Evolutionary conservation across 305 asterid genomes (phyloP), one percentile per base, ranked within the genome.

Genomic region (Fraxinus velutina): DNA sequence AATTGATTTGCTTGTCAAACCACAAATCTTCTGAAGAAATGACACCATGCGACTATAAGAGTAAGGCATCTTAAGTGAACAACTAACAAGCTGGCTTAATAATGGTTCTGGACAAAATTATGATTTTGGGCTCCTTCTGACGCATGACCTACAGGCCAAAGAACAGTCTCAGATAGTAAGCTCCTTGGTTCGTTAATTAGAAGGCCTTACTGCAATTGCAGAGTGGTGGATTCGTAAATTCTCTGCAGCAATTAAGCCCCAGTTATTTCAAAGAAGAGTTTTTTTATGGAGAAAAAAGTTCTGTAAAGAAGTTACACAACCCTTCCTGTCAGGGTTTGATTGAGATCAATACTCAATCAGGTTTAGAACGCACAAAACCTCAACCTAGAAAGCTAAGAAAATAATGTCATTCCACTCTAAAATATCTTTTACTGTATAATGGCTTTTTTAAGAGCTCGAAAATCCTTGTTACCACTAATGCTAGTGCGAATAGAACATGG

Each of bases 41-140:
- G 79, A 62, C 39, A 24, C 50, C 42, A 72, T 22, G 17, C n/a
- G 27, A 33, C 66, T 71, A 32, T 6, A 36, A 47, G 70, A 50
- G 75, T 39, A 30, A 60, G 52, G 32, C 15, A 73, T 29, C 34
- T 55, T 52, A 55, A 75, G 78, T 70, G 24, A 34, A 27, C 36
- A 27, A 71, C 22, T 64, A 36, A 27, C 79, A 9, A 57, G 80
- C 33, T 52, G 47, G 64, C 39, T 44, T 75, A 7, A 50, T 68
- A 78, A 80, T 64, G 60, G 33, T 80, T 50, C 52, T 27, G 15
- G 78, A 47, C 66, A 55, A 30, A 79, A 13, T 73, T 76, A 39
- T 24, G 21, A 21, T 13, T 47, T 21, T 57, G 24, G 12, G 42
- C 39, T 50, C 32, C 8, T 50, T 42, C 21, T 17, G 72, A 10